These are phyloP conservation scores for Dendrobium officinale DNA, from an alignment of 106 monocot genomes.

Conservation along the genomic window DNA sequence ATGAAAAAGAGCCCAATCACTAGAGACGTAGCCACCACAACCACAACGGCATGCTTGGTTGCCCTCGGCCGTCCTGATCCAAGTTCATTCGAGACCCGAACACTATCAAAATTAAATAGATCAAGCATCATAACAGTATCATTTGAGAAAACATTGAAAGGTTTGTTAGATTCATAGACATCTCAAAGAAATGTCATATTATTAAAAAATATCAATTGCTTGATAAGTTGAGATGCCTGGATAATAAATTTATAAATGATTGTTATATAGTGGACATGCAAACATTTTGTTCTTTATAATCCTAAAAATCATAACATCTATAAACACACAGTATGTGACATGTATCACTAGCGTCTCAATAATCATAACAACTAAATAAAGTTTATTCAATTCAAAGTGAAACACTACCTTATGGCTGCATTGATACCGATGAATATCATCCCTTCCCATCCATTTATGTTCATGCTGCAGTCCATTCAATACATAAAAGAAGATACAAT, in stretches of 20 bases:
- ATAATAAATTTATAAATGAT: no score
- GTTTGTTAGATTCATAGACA: no score
- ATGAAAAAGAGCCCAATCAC: constrained; percentile 54
- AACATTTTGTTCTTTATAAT: no score
- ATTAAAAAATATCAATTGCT: no score
- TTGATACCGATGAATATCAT: constrained; percentile 41
- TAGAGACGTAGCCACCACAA: constrained; percentile 45
- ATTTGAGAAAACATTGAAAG: no score
- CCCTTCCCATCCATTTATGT: constrained; percentile 40
- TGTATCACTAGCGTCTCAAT: not conserved
- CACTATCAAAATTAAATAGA: constrained; percentile 21
- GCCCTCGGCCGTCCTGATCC: constrained; percentile 59
- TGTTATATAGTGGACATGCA: no score
- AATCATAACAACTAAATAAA: not conserved
- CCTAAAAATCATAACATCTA: no score
- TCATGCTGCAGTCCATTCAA: constrained; percentile 32
- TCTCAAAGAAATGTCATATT: no score
- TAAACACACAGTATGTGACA: no score
- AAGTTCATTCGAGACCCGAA: constrained; percentile 89
- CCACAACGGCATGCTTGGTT: constrained; percentile 48
- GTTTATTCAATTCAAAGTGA: not conserved
- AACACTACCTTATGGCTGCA: constrained; percentile 33
- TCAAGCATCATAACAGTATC: not conserved
- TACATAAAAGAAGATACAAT: not conserved
- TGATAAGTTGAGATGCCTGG: no score